phyloP scores from a whole-genome alignment of 108 stramenopile genomes.

The Pseudonitzschia multiseries region DNA sequence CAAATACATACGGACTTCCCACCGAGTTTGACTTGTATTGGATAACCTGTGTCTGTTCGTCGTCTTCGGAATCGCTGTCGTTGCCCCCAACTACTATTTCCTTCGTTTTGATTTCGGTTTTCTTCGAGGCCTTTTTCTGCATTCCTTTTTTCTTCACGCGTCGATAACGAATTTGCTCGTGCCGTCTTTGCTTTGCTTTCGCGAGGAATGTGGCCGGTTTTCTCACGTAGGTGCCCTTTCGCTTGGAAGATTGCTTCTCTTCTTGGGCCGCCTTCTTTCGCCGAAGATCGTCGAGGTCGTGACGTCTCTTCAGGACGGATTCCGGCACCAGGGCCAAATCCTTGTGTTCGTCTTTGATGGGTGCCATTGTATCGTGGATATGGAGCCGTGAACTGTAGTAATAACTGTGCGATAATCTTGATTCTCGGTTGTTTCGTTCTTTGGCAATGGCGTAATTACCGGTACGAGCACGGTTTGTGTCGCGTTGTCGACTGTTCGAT shows the following conservation, averaged over 20 bases:
- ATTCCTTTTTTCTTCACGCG: conserved; percentile 84
- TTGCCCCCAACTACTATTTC: conserved; percentile 43
- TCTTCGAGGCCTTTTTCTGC: conserved; percentile 79
- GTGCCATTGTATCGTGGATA: conserved; percentile 4
- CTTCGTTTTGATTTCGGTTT: conserved; percentile 51
- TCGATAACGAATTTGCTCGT: conserved; percentile 61
- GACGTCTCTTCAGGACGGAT: conserved; percentile 74
- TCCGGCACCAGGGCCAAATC: conserved; percentile 79
- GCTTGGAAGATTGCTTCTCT: conserved; percentile 29
- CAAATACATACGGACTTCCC: conserved; percentile 69
- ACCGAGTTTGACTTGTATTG: conserved; percentile 78
- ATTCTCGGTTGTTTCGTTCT: too few relatives aligned
- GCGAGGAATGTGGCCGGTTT: conserved; percentile 74
- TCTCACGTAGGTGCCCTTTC: conserved; percentile 49
- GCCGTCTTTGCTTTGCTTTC: conserved; percentile 46
- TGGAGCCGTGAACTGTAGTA: too few relatives aligned
- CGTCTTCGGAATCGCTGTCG: conserved; percentile 9
- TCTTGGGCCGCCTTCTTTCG: conserved; percentile 44
- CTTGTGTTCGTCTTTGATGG: conserved; percentile 32
- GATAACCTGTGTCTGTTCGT: conserved; percentile 25
- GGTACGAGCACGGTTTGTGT: too few relatives aligned
- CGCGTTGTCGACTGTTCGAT: too few relatives aligned
- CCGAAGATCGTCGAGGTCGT: conserved; percentile 79
- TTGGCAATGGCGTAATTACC: too few relatives aligned
- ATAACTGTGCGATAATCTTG: too few relatives aligned